These are phyloP conservation scores for Lichtheimia ramosa DNA, from an alignment of 371 early-diverging fungal species.

Conservation along the genomic window DNA sequence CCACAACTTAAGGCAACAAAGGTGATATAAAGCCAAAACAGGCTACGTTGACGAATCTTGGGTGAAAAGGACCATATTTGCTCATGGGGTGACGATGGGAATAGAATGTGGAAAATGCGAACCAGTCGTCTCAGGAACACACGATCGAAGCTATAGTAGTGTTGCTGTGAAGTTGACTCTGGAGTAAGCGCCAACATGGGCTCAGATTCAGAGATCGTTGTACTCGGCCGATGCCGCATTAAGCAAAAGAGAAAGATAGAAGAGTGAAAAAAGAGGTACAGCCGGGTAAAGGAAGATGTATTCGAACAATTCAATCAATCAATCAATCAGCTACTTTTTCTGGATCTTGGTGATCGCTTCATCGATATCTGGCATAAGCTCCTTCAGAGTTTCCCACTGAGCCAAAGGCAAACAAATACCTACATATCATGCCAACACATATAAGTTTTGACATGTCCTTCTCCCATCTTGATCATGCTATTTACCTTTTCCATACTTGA, in stretches of 20 bases:
- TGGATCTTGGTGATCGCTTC: slow-evolving; percentile 18
- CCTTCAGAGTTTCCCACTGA: slow-evolving; percentile 28
- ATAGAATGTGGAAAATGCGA: slow-evolving; percentile 44
- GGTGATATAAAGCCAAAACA: slow-evolving; percentile 48
- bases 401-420: slow-evolving; percentile 27
- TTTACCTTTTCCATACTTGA: slow-evolving; percentile 18
- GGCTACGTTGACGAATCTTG: slow-evolving; percentile 23
- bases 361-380: slow-evolving; percentile 24
- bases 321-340: background rate
- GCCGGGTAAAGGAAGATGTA: too few species aligned
- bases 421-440: slow-evolving; percentile 1
- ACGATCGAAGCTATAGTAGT: slow-evolving; percentile 45
- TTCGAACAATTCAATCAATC: too few species aligned
- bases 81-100: slow-evolving; percentile 16
- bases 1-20: slow-evolving; percentile 45
- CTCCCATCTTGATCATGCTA: background rate
- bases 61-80: slow-evolving; percentile 22
- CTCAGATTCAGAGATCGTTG: slow-evolving; percentile 5
- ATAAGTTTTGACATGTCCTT: background rate
- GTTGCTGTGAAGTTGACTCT: slow-evolving; percentile 11
- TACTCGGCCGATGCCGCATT: slow-evolving; percentile 5
- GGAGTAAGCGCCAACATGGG: slow-evolving; percentile 11
- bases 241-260: too few species aligned
- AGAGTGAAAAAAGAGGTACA: too few species aligned
- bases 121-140: slow-evolving; percentile 48